Evolutionary conservation across 2,329 filamentous ascomycete species (phyloP), one percentile per base, ranked within the genome.

Genomic region (Botrytis paeoniae): DNA sequence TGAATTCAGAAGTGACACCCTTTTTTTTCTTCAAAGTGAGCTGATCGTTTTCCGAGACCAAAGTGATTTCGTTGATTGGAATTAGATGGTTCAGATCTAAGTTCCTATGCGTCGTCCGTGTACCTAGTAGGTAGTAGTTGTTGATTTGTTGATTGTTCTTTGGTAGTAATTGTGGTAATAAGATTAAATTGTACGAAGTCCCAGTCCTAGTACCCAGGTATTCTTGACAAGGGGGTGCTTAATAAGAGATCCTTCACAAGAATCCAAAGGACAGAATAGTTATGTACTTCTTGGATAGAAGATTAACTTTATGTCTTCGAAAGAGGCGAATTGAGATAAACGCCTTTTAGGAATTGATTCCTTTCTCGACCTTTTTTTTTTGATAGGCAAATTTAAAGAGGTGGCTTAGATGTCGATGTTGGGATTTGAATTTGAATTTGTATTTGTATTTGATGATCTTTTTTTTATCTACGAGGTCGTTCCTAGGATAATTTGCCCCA

Each of bases 61-160:
- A 45, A 20, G 62, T 35, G 62, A 48, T 65, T 63, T 48, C 41
- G 62, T 65, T 48, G 62, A 65, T 65, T 65, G 62, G 62, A 35
- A 65, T 65, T 48, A 32, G 20, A 43, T n/a, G 62, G 62, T 65
- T 65, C 62, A 65, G 62, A 65, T 48, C 29, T 35, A 43, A 43
- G 61, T 43, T 65, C 29, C 41, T 14, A 35, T 48, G 9, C 62
- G 62, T 65, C 29, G 62, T 65, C 41, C 41, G 62, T 64, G 41
- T 48, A 8, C 48, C 20, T 48, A 25, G 20, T 8, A 22, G 45
- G 20, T 22, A 10, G 20, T 25, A 9, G 45, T 48, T 25, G 45
- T 12, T 25, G 45, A 48, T 48, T 48, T 48, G 45, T 48, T 22
- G 45, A 48, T 10, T 22, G 25, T n/a, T 39, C 4, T 12, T 29